Base-by-base conservation (phyloP, 2,329 filamentous ascomycete species). In the Emergomyces pasteurianus region DNA sequence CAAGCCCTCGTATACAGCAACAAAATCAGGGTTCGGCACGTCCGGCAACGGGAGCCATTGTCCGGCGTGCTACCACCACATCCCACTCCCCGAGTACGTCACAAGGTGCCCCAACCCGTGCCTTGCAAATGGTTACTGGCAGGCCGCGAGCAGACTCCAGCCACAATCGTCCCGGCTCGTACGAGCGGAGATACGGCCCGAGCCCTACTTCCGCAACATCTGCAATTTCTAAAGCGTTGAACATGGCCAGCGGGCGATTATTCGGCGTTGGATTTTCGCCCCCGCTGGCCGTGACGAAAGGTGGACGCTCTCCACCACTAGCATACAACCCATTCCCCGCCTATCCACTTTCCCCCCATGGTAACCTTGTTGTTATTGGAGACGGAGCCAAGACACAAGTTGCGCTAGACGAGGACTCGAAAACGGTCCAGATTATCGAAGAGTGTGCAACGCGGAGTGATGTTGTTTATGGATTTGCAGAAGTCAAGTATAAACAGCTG, bases 401-500 rank as follows among this genome's bases (percentile, higher is more conserved):
- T 3, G 81, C 82, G 2, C 76, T 85, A 23, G 91, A 96, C 65
- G 92, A 96, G 69, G 94, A 97, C 70, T 80, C 82, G 18, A 84
- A 83, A 65, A 86, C 89, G 47, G 85, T 92, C 2, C 87, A 91
- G 69, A 82, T 84, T 52, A 91, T 97, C 61, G 92, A 99, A 72
- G 92, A 97, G 67, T 87, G 90, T 65, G 94, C 94, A 1, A 94
- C 91, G 38, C 83, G 92, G 46, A 96, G 92, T 70, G 92, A 99
- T 72, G 94, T 96, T 53, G 92, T 99, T 2, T 99, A 92, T 72
- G 92, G 92, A 2, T 97, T 99, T 74, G 94, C 94, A 6, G 92
- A 99, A 75, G 92, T 99, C 70, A 99, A 99, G 75, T 96, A 95
- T 75, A 94, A 95, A 74, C 94, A 99, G 74, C 82, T 99, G n/a